A percentile compares a stretch with the other conserved stretches of the same genome.
Evolutionary conservation across 2,329 filamentous ascomycete genomes (phyloP).

Genomic region (Penicillium griseofulvum): DNA sequence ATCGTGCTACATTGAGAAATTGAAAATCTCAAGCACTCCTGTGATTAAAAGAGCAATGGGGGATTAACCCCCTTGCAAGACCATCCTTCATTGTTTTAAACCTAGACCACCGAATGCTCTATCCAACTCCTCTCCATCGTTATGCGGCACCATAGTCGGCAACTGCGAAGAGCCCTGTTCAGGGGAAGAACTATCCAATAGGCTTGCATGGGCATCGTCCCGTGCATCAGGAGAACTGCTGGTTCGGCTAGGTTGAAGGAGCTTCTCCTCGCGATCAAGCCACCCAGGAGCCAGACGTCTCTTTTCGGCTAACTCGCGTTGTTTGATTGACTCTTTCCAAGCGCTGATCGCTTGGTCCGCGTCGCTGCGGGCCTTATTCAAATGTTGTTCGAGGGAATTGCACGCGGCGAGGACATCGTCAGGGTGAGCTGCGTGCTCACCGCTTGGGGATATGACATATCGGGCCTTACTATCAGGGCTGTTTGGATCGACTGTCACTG

Average conservation of each 20-base stretch:
- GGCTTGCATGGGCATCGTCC: conserved; percentile 24
- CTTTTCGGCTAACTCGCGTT: conserved; percentile 63
- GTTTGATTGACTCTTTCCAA: conserved; percentile 64
- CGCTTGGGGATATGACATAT: conserved; percentile 76
- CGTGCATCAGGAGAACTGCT: conserved; percentile 11
- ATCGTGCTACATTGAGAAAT: background rate
- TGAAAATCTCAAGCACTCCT: background rate
- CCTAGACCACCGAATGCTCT: conserved; percentile 52
- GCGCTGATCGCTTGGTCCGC: conserved; percentile 64
- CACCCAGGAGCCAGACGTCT: conserved; percentile 62
- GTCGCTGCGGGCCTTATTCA: conserved; percentile 66
- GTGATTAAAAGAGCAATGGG: background rate
- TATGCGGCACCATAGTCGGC: conserved; percentile 42
- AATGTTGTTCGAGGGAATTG: conserved; percentile 70
- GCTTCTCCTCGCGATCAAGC: conserved; percentile 61
- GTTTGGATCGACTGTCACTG: conserved; percentile 56
- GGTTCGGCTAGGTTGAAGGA: conserved; percentile 52
- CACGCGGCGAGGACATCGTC: conserved; percentile 83
- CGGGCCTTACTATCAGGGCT: conserved; percentile 51
- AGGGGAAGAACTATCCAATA: conserved; percentile 39
- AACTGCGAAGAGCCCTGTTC: conserved; percentile 34
- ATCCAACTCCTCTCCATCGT: conserved; percentile 54
- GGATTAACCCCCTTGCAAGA: background rate
- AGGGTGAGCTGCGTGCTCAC: conserved; percentile 80
- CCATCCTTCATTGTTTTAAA: conserved; percentile 37